phyloP scores from a whole-genome alignment of 2,329 filamentous ascomycete genomes.

The Fusarium agapanthi region DNA sequence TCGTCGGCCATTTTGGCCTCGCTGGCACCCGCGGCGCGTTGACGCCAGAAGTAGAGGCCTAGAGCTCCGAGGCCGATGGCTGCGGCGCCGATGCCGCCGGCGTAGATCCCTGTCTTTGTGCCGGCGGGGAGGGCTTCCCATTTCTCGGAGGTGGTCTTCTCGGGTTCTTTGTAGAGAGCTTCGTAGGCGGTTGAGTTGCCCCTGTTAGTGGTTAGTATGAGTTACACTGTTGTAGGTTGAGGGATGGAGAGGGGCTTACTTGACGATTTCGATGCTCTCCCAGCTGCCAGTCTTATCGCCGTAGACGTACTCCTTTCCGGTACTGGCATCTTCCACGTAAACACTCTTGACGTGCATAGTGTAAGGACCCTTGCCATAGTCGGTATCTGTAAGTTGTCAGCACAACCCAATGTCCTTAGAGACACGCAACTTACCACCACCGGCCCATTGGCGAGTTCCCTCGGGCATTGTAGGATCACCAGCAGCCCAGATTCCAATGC shows the following conservation, averaged over 20 bases:
- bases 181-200: slow-evolving; percentile 66
- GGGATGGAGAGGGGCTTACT: slow-evolving; percentile 51
- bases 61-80: slow-evolving; percentile 53
- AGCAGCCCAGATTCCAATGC: slow-evolving; percentile 72
- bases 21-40: slow-evolving; percentile 60
- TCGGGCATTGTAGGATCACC: slow-evolving; percentile 63
- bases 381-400: slow-evolving; percentile 53
- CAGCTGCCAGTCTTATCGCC: slow-evolving; percentile 68
- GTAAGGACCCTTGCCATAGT: slow-evolving; percentile 73
- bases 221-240: fast-evolving
- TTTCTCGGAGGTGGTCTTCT: slow-evolving; percentile 60
- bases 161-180: slow-evolving; percentile 51
- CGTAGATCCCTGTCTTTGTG: slow-evolving; percentile 64
- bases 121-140: slow-evolving; percentile 60
- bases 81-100: slow-evolving; percentile 53
- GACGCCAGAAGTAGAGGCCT: slow-evolving; percentile 63
- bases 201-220: slow-evolving; percentile 43
- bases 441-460: slow-evolving; percentile 74
- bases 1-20: slow-evolving; percentile 60
- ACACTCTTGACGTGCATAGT: slow-evolving; percentile 76
- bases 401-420: fast-evolving
- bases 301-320: slow-evolving; percentile 72
- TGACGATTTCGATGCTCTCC: slow-evolving; percentile 68
- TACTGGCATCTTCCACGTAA: slow-evolving; percentile 65
- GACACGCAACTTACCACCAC: slow-evolving; percentile 53